Conservation (phyloP, 176 grass and related monocot species). For the Cymbopogon citratus region DNA sequence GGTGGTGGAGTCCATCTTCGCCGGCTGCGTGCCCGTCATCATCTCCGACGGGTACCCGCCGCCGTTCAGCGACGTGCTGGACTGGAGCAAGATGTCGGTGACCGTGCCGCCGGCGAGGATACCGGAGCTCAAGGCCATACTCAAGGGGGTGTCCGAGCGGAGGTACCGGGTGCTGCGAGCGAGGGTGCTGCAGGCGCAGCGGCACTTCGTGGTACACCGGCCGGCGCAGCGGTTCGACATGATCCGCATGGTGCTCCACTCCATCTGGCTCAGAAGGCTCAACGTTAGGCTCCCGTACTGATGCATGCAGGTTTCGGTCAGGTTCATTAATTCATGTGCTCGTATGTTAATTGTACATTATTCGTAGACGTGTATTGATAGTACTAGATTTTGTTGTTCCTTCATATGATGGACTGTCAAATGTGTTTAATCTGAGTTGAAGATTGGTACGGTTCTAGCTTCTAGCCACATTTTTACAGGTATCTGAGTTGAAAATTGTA, state of each 20-base stretch:
- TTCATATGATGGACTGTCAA: not conserved
- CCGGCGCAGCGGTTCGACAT: constrained; percentile 67
- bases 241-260: constrained; percentile 83
- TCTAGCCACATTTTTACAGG: too few species aligned
- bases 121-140: constrained; percentile 66
- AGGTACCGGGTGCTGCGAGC: constrained; percentile 55
- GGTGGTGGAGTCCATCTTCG: constrained; percentile 69
- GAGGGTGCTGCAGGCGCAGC: constrained; percentile 60
- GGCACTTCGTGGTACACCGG: constrained; percentile 66
- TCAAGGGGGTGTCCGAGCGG: constrained; percentile 50
- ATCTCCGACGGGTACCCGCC: constrained; percentile 64
- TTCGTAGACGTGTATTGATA: not conserved
- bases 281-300: constrained; percentile 72
- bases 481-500: too few species aligned
- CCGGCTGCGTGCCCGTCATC: constrained; percentile 69
- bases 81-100: constrained; percentile 90
- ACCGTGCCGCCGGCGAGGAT: constrained; percentile 54
- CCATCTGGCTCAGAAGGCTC: constrained; percentile 82
- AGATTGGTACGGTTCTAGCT: not conserved
- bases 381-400: not conserved
- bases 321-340: not conserved
- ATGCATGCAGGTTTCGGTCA: not conserved
- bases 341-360: not conserved
- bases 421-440: not conserved
- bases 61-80: constrained; percentile 77